Conservation (phyloP, 805 yeast species). For the Candida suzukii region DNA sequence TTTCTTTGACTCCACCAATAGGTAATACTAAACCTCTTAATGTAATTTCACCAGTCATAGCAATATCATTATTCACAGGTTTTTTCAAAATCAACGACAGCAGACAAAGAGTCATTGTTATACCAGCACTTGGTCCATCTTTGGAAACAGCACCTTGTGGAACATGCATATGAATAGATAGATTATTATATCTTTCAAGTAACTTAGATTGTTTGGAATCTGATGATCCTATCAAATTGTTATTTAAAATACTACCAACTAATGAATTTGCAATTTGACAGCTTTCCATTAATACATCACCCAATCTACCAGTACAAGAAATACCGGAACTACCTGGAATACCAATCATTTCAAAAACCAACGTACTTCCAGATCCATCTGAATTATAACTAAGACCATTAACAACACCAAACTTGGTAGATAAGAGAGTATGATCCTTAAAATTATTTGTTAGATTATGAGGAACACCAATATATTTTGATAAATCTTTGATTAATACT, state of each 20-base stretch:
- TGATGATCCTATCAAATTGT: constrained; percentile 6
- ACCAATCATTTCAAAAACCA: constrained; percentile 72
- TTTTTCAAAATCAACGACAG: constrained; percentile 35
- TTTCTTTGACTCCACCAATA: constrained; percentile 78
- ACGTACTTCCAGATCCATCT: constrained; percentile 77
- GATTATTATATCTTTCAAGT: constrained; percentile 38
- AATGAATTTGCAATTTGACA: constrained; percentile 73
- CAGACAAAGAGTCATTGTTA: constrained; percentile 42
- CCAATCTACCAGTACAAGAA: constrained; percentile 74
- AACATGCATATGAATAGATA: constrained; percentile 46
- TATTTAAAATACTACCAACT: constrained; percentile 48
- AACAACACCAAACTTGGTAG: constrained; percentile 64
- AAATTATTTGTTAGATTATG: constrained; percentile 25
- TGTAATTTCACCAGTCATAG: constrained; percentile 87
- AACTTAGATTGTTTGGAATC: constrained; percentile 14
- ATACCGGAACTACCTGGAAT: constrained; percentile 45
- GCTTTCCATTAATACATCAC: constrained; percentile 74
- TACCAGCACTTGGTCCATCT: constrained; percentile 44
- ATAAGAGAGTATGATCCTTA: constrained; percentile 35
- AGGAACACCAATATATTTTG: constrained; percentile 60
- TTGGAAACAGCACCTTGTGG: constrained; percentile 42
- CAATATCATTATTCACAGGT: constrained; percentile 42
- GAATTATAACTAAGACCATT: constrained; percentile 85
- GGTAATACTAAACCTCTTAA: constrained; percentile 72
- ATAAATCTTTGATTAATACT: constrained; percentile 49